These are phyloP conservation scores for Daldinia eschscholtzii DNA, from an alignment of 2,329 filamentous ascomycete genomes.

Conservation along the genomic window DNA sequence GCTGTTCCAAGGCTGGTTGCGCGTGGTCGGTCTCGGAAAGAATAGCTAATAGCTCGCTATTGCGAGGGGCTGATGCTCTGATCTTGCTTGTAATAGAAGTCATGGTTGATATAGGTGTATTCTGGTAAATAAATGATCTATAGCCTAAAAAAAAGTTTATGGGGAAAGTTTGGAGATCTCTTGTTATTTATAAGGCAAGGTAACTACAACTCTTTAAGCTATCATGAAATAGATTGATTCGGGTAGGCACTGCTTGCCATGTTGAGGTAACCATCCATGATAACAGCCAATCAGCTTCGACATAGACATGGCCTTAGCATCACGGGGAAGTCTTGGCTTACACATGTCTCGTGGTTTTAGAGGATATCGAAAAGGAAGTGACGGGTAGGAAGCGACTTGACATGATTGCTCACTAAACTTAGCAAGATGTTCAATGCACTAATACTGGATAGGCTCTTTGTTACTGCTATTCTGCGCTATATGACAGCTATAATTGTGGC, in stretches of 20 bases:
- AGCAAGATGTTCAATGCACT: not conserved
- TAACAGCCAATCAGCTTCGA: not conserved
- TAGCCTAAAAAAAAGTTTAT: not conserved
- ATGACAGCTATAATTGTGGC: conserved; percentile 2
- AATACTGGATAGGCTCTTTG: not conserved
- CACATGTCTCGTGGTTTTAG: not conserved
- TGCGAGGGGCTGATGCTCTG: conserved; percentile 55
- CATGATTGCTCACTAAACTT: not conserved
- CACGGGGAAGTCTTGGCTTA: not conserved
- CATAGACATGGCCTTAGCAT: not conserved
- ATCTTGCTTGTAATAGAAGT: conserved; percentile 55
- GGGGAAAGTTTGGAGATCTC: not conserved
- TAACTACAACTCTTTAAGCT: not conserved
- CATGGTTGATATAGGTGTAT: conserved; percentile 30
- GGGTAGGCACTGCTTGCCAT: conserved; percentile 19
- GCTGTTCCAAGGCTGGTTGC: conserved; percentile 59
- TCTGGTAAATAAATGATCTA: not conserved
- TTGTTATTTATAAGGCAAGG: conserved; percentile 1
- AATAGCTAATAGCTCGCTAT: conserved; percentile 59
- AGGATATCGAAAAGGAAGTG: not conserved
- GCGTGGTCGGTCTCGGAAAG: conserved; percentile 65
- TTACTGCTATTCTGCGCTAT: not conserved
- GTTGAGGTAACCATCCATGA: conserved; percentile 7
- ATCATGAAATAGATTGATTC: not conserved
- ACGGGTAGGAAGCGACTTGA: too few relatives aligned